phyloP scores from a whole-genome alignment of 1,284 basidiomycete species.

The Trametes polyzona region DNA sequence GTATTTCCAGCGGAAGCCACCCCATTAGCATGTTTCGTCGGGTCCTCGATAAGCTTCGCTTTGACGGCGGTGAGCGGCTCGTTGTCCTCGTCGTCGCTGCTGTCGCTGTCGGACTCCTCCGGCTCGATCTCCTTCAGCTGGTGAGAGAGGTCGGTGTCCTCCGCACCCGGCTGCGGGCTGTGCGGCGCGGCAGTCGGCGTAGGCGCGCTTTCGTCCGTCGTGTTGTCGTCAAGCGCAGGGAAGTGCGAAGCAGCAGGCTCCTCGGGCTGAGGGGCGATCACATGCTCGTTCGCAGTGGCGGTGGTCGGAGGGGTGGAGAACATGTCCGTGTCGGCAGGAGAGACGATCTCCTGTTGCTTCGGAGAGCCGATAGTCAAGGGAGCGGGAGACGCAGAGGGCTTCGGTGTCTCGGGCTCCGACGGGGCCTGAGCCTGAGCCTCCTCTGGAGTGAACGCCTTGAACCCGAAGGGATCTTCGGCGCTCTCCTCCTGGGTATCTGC shows the following conservation, averaged over 20 bases:
- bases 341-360: constrained; percentile 25
- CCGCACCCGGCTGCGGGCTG: constrained; percentile 5
- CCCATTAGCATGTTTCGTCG: constrained; percentile 29
- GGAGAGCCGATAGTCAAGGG: constrained; percentile 18
- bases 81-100: constrained; percentile 54
- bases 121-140: constrained; percentile 63
- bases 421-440: constrained; percentile 10
- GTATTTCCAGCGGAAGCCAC: constrained; percentile 8
- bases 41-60: constrained; percentile 25
- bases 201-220: constrained; percentile 14
- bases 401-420: constrained; percentile 29
- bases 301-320: constrained; percentile 66
- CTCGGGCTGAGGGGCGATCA: constrained; percentile 1
- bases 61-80: constrained; percentile 36
- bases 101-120: constrained; percentile 62
- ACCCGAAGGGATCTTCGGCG: constrained; percentile 61
- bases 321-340: constrained; percentile 52
- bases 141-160: constrained; percentile 55
- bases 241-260: constrained; percentile 40
- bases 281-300: constrained; percentile 33
- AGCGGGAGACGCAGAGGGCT: constrained; percentile 11
- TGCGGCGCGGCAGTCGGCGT: constrained; percentile 9
- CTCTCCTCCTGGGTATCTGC: constrained; percentile 22
- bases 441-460: constrained; percentile 46
- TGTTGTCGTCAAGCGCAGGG: constrained; percentile 49